Conservation (phyloP, 805 yeast genomes). For the Candida stauntonica region DNA sequence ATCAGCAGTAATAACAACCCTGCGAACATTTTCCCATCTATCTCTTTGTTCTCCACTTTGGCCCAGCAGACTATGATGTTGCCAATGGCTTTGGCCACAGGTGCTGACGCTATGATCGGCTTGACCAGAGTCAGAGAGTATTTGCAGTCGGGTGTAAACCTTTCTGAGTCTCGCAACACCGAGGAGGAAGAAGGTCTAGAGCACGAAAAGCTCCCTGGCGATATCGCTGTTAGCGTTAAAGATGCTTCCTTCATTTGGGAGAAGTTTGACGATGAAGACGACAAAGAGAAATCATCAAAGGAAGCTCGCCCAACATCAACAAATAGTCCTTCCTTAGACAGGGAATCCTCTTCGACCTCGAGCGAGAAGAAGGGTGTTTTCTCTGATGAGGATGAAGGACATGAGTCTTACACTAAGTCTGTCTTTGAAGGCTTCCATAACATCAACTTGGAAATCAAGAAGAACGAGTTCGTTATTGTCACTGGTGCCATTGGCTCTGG, state of each 20-base stretch:
- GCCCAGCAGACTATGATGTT: constrained; percentile 60
- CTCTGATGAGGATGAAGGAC: constrained; percentile 15
- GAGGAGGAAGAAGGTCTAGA: constrained; percentile 35
- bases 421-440: constrained; percentile 16
- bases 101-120: constrained; percentile 64
- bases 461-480: constrained; percentile 65
- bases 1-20: constrained; percentile 39
- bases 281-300: constrained; percentile 20
- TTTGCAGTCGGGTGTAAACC: constrained; percentile 42
- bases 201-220: constrained; percentile 23
- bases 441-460: constrained; percentile 32
- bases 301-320: no score
- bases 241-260: constrained; percentile 71
- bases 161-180: constrained; percentile 30
- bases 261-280: constrained; percentile 36
- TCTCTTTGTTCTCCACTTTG: constrained; percentile 61
- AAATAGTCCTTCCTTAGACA: no score
- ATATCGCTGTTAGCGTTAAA: constrained; percentile 43
- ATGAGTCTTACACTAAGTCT: constrained; percentile 5
- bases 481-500: constrained; percentile 81
- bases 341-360: constrained; percentile 16
- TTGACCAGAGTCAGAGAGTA: constrained; percentile 51
- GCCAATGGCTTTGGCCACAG: constrained; percentile 66
- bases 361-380: constrained; percentile 13
- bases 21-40: constrained; percentile 64